Conservation (phyloP, 306 rosid species). For the Spatholobus suberectus region DNA sequence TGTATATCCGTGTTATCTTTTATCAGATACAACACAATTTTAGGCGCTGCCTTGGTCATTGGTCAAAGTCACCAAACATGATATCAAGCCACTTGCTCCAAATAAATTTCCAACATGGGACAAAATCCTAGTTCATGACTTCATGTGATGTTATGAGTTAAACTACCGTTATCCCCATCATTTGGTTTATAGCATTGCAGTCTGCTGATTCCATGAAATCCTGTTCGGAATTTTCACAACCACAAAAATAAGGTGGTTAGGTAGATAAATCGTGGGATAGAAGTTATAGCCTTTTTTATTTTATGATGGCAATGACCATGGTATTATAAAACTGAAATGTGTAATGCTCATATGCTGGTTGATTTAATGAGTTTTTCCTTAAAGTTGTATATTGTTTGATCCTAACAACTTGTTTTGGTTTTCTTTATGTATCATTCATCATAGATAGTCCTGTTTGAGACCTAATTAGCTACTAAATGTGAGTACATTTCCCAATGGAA, state of each 20-base stretch:
- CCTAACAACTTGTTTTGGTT: too few species aligned
- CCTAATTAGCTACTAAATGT: background rate
- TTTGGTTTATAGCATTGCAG: constrained; percentile 16
- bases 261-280: background rate
- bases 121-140: constrained; percentile 27
- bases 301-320: background rate
- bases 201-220: constrained; percentile 36
- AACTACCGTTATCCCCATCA: constrained; percentile 32
- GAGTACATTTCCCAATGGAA: background rate
- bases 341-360: constrained; percentile 18
- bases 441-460: background rate
- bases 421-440: background rate
- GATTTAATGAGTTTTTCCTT: background rate
- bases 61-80: constrained; percentile 41
- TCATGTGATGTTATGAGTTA: constrained; percentile 22
- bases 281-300: background rate
- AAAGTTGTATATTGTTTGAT: background rate
- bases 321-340: constrained; percentile 10
- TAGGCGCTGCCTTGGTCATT: constrained; percentile 29
- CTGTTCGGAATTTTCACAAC: background rate
- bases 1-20: constrained; percentile 34
- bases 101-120: constrained; percentile 14
- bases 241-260: constrained; percentile 18
- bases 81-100: constrained; percentile 13
- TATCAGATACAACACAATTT: constrained; percentile 39